These are phyloP conservation scores for Diaporthe humulicola DNA, from an alignment of 2,329 filamentous ascomycete species.

Conservation along the genomic window DNA sequence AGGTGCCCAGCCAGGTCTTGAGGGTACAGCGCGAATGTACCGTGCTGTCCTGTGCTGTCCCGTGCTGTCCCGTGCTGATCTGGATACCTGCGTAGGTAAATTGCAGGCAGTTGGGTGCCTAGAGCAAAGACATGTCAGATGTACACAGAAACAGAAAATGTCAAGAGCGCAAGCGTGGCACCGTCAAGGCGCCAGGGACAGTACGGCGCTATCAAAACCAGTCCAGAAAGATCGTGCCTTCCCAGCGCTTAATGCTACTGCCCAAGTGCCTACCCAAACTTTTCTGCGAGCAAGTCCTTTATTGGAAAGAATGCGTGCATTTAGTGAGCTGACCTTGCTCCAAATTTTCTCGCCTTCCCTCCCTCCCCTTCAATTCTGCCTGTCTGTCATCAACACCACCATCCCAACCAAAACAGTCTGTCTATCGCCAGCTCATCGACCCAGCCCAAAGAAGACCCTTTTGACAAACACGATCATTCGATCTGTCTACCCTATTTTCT, in stretches of 20 bases:
- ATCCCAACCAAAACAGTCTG: background rate
- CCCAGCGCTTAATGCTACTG: background rate
- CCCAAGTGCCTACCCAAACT: background rate
- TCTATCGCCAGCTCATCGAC: background rate
- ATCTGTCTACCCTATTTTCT: background rate
- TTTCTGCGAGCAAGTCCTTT: background rate
- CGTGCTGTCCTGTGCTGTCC: background rate
- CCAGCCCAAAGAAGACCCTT: background rate
- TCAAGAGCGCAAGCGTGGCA: background rate
- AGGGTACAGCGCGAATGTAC: background rate
- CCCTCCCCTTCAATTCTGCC: background rate
- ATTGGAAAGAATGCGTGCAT: too few relatives aligned
- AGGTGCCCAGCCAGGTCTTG: background rate
- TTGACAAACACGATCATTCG: background rate
- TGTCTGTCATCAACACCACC: background rate
- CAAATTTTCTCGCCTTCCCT: background rate
- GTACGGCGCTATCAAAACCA: background rate
- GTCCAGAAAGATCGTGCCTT: slow-evolving; percentile 1
- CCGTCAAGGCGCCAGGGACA: slow-evolving; percentile 4
- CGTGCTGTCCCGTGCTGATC: too few relatives aligned
- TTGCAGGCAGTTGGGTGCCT: background rate
- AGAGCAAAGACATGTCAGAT: background rate
- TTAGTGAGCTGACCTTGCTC: background rate
- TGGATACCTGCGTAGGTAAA: background rate
- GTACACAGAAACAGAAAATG: too few relatives aligned